Evolutionary conservation across 2,329 filamentous ascomycete genomes (phyloP).

Genomic region (Calonectria hongkongensis): DNA sequence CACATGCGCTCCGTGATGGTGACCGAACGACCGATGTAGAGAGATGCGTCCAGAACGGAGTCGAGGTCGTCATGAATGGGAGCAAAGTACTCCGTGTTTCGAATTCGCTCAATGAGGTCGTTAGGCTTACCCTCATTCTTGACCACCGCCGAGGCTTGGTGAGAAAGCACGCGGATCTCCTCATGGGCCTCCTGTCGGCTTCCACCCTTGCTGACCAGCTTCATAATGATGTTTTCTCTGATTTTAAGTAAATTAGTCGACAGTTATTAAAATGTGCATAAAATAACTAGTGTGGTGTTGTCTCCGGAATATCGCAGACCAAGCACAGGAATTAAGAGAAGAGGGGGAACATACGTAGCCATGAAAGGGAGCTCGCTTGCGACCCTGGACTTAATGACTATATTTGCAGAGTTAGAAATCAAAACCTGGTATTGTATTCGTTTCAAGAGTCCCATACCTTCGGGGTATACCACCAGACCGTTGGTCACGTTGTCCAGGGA

Average conservation of each 20-base stretch:
- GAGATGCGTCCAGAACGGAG: conserved; percentile 40
- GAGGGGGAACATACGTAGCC: conserved; percentile 29
- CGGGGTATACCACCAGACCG: conserved; percentile 48
- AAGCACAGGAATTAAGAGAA: too few relatives aligned
- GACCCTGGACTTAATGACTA: conserved; percentile 5
- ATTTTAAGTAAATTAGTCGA: too few relatives aligned
- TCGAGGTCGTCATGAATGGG: conserved; percentile 48
- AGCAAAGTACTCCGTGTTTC: conserved; percentile 48
- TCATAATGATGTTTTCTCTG: conserved; percentile 48
- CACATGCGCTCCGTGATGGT: conserved; percentile 45
- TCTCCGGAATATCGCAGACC: too few relatives aligned
- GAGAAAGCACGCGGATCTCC: conserved; percentile 48
- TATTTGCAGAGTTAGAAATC: not conserved
- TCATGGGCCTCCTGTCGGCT: conserved; percentile 50
- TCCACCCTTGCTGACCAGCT: conserved; percentile 40
- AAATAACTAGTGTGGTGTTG: too few relatives aligned
- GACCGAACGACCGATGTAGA: conserved; percentile 44
- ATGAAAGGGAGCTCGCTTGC: conserved; percentile 43
- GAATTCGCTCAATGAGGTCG: conserved; percentile 47
- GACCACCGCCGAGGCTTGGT: conserved; percentile 44
- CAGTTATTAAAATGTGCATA: too few relatives aligned
- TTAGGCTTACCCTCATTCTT: conserved; percentile 47
- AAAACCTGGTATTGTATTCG: not conserved
- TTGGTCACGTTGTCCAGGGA: conserved; percentile 47
- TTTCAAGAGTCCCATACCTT: not conserved